These are phyloP conservation scores for Berkeleyomyces basicola DNA, from an alignment of 2,329 filamentous ascomycete species.

Conservation along the genomic window DNA sequence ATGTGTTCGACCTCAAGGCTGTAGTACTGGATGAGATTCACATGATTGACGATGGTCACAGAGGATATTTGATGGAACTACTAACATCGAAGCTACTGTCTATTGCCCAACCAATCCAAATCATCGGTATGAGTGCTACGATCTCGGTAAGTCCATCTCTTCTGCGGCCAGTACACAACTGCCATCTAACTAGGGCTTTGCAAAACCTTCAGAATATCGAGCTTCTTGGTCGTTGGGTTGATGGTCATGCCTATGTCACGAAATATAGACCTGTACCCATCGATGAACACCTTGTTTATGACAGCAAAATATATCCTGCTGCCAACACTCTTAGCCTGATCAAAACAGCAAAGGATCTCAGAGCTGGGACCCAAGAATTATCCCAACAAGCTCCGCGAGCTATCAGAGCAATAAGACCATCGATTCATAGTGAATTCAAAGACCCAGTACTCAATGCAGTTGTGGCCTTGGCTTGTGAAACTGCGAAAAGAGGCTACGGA, in stretches of 20 bases:
- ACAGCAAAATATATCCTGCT: conserved; percentile 49
- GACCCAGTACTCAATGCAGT: conserved; percentile 54
- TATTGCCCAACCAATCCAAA: conserved; percentile 49
- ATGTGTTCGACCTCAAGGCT: conserved; percentile 43
- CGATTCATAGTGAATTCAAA: conserved; percentile 42
- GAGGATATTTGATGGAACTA: conserved; percentile 59
- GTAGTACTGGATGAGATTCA: conserved; percentile 67
- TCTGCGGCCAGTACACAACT: no score
- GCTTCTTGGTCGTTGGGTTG: conserved; percentile 51
- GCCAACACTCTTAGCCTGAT: conserved; percentile 38
- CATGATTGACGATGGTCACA: conserved; percentile 62
- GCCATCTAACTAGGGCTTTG: not conserved
- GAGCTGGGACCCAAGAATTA: conserved; percentile 20
- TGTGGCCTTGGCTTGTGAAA: conserved; percentile 52
- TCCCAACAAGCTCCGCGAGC: conserved; percentile 17
- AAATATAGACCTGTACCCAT: conserved; percentile 60
- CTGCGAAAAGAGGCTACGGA: conserved; percentile 50
- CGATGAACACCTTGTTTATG: conserved; percentile 56
- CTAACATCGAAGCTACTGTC: conserved; percentile 58
- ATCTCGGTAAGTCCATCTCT: conserved; percentile 39
- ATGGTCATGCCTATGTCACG: conserved; percentile 55
- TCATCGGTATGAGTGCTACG: conserved; percentile 68
- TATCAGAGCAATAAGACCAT: conserved; percentile 35
- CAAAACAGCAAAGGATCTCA: conserved; percentile 38
- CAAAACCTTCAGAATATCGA: conserved; percentile 42